phyloP scores from a whole-genome alignment of 768 basidiomycete genomes.

The Leccinum truebloodii region DNA sequence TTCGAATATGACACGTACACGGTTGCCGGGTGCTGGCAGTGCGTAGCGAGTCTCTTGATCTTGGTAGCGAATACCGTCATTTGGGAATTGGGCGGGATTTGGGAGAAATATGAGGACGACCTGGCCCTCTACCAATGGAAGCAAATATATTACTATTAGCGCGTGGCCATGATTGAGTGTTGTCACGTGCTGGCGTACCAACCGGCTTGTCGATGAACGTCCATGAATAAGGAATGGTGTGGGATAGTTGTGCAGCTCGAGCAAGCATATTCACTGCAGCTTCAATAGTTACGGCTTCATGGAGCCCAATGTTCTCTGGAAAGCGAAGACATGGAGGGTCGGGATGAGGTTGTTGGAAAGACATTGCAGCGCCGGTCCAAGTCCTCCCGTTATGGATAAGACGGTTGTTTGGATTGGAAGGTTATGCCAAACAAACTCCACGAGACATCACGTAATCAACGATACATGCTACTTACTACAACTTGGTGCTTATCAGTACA shows the following conservation, averaged over 20 bases:
- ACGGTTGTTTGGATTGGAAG: constrained; percentile 35
- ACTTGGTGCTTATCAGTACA: not conserved
- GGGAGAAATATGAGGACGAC: constrained; percentile 67
- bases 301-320: constrained; percentile 63
- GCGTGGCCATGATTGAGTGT: not conserved
- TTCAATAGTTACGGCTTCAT: constrained; percentile 57
- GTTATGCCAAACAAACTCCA: constrained; percentile 27
- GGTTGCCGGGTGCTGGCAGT: constrained; percentile 48
- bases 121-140: constrained; percentile 53
- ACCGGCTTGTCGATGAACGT: constrained; percentile 75
- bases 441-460: constrained; percentile 7
- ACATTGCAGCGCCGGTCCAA: constrained; percentile 16
- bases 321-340: constrained; percentile 71
- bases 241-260: constrained; percentile 58
- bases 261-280: constrained; percentile 59
- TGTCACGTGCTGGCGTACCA: constrained; percentile 44
- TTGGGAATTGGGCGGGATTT: constrained; percentile 59
- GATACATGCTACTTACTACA: not conserved
- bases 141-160: constrained; percentile 1
- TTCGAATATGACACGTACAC: constrained; percentile 45
- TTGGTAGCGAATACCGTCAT: constrained; percentile 76
- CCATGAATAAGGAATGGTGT: constrained; percentile 66
- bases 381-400: constrained; percentile 17
- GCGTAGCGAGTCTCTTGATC: constrained; percentile 67
- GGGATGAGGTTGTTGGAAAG: constrained; percentile 48